These are phyloP conservation scores for Kitagawia praeruptora DNA, from an alignment of 129 eudicot species.

Conservation along the genomic window DNA sequence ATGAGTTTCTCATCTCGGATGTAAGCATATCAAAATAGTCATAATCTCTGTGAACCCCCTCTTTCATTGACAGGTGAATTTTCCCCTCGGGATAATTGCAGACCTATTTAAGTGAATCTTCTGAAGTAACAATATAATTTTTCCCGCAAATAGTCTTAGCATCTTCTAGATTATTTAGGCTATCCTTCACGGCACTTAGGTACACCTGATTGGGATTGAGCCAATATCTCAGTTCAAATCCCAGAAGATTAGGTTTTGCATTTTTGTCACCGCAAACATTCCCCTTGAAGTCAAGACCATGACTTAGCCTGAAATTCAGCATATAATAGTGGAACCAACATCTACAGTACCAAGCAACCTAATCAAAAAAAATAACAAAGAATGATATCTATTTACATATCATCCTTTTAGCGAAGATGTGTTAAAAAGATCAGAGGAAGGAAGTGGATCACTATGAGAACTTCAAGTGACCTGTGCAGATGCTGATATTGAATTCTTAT, in stretches of 20 bases:
- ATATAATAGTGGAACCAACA: too few relatives aligned
- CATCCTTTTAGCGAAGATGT: too few relatives aligned
- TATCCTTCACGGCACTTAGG: slow-evolving; percentile 62
- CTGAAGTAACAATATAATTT: slow-evolving; percentile 85
- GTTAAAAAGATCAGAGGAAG: too few relatives aligned
- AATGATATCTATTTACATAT: too few relatives aligned
- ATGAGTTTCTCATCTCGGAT: slow-evolving; percentile 74
- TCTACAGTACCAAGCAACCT: too few relatives aligned
- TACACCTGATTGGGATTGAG: slow-evolving; percentile 88
- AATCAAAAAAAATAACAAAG: too few relatives aligned
- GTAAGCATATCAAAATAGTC: slow-evolving; percentile 89
- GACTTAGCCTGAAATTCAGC: slow-evolving; percentile 67
- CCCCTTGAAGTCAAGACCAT: slow-evolving; percentile 90
- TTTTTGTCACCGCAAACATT: slow-evolving; percentile 86
- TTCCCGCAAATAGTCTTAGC: slow-evolving; percentile 71
- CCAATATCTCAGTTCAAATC: slow-evolving; percentile 74
- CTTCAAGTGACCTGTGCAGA: too few relatives aligned
- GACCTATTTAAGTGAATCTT: slow-evolving; percentile 87
- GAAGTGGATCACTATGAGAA: too few relatives aligned
- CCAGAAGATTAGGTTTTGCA: slow-evolving; percentile 58
- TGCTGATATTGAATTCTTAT: too few relatives aligned
- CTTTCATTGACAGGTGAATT: slow-evolving; percentile 50
- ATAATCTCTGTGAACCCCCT: slow-evolving; percentile 87
- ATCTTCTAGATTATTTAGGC: slow-evolving; percentile 47
- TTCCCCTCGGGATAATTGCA: slow-evolving; percentile 97